These are phyloP conservation scores for Puccinellia tenuiflora DNA, from an alignment of 176 grass and related monocot species.

Conservation along the genomic window DNA sequence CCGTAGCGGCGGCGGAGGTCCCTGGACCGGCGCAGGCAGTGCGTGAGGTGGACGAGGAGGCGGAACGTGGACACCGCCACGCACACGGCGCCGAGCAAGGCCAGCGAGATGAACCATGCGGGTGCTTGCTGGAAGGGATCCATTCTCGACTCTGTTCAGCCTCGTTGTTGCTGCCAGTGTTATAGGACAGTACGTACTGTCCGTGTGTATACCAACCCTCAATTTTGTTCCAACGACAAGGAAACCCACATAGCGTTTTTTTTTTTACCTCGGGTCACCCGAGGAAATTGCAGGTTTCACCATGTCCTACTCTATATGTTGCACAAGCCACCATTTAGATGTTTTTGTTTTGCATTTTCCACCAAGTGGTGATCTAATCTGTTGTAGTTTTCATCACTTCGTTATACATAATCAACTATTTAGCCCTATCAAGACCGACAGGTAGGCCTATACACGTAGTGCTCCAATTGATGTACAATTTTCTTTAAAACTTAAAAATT, in stretches of 20 bases:
- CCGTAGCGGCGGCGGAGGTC: slow-evolving; percentile 27
- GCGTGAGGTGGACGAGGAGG: not conserved
- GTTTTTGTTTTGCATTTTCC: too few species aligned
- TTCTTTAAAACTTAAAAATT: too few species aligned
- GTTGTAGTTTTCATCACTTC: too few species aligned
- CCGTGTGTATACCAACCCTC: not conserved
- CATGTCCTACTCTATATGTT: too few species aligned
- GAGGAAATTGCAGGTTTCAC: too few species aligned
- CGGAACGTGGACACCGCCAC: not conserved
- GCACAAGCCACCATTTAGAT: too few species aligned
- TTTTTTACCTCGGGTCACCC: not conserved
- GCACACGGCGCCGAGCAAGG: not conserved
- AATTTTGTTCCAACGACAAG: not conserved
- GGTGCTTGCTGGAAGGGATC: not conserved
- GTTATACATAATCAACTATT: too few species aligned
- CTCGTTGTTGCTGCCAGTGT: not conserved
- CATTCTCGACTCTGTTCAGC: not conserved
- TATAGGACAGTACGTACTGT: not conserved
- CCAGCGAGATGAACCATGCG: not conserved
- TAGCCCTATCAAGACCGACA: too few species aligned
- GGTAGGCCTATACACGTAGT: too few species aligned
- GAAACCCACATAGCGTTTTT: not conserved
- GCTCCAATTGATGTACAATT: too few species aligned
- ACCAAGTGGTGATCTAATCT: too few species aligned
- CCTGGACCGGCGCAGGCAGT: not conserved